Evolutionary conservation across 108 stramenopile genomes (phyloP), one percentile per base, ranked within the genome.

Genomic region (Pseudonitzschia pungens): DNA sequence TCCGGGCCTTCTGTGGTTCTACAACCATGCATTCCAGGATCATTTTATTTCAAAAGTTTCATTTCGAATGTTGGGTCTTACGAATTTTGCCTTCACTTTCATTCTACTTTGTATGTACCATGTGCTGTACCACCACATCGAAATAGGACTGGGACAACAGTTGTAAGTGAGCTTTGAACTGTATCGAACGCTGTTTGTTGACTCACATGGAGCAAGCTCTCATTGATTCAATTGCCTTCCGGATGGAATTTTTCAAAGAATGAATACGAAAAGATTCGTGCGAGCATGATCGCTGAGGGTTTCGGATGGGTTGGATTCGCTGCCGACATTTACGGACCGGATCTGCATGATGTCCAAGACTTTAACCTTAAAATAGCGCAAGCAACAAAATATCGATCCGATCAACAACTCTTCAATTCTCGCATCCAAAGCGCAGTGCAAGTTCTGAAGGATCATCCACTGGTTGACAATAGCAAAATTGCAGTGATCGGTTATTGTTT

Each of bases 281-380:
- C 84, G 10, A 85, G 76, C 15, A 65, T 80, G 68, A 74, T 85
- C 22, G 70, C 71, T 4, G 31, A 82, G 22, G 69, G 73, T 42
- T 77, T 79, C 41, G 79, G 79, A 26, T 76, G 54, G 36, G 71
- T 80, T 14, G 81, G 72, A 10, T 82, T 85, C 45, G 79, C 76
- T 8, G 84, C 84, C 43, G 84, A 85, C 69, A 77, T 82, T 29
- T 85, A 72, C 44, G 84, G 84, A 11, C 76, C 70, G 0, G 76
- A 77, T 18, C 67, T 74, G 27, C 67, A 76, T 3, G 62, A 59
- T 22, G 62, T 77, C 8, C 31, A 65, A 44, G 60, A 70, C 26
- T 52, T 65, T 48, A 20, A 43, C 2, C 50, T 50, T 7, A 64
- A 70, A 14, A 33, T 33, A 8, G 64, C 59, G 31, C 28, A 68